Evolutionary conservation across 176 grass and related monocot genomes (phyloP).

Genomic region (Alopecurus myosuroides): DNA sequence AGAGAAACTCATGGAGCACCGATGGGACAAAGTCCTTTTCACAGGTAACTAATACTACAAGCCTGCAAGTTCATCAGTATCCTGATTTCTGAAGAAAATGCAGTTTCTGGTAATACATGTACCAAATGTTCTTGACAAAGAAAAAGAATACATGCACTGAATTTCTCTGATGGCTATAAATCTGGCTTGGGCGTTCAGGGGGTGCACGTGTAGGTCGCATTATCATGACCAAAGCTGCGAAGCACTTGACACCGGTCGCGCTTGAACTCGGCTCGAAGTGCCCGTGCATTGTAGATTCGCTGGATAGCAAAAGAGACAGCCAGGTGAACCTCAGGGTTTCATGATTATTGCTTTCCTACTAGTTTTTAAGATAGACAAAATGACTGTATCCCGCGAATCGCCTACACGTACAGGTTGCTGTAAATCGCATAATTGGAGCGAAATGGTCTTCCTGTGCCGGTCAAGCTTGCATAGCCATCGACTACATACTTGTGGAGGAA

Average conservation of each 20-base stretch:
- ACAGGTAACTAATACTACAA: conserved; percentile 36
- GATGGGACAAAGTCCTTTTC: conserved; percentile 94
- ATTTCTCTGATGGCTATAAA: neutral
- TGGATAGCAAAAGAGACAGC: conserved; percentile 33
- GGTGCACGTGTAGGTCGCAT: conserved; percentile 48
- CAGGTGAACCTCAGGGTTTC: conserved; percentile 7
- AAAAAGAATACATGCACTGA: neutral
- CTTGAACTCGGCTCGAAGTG: conserved; percentile 84
- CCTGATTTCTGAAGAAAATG: neutral
- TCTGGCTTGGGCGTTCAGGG: conserved; percentile 25
- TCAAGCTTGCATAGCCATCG: conserved; percentile 78
- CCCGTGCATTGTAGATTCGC: conserved; percentile 73
- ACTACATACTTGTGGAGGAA: conserved; percentile 81
- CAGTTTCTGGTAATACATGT: neutral
- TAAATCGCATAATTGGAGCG: conserved; percentile 47
- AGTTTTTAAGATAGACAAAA: neutral
- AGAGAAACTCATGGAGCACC: conserved; percentile 65
- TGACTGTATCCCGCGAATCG: too few relatives aligned
- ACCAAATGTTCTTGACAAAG: neutral
- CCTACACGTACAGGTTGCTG: conserved; percentile 32
- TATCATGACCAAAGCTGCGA: conserved; percentile 74
- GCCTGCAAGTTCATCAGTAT: neutral
- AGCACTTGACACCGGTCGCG: conserved; percentile 73
- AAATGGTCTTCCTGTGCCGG: conserved; percentile 75
- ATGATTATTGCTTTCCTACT: neutral